phyloP scores from a whole-genome alignment of 768 basidiomycete species.

The Macrolepiota fuliginosa region DNA sequence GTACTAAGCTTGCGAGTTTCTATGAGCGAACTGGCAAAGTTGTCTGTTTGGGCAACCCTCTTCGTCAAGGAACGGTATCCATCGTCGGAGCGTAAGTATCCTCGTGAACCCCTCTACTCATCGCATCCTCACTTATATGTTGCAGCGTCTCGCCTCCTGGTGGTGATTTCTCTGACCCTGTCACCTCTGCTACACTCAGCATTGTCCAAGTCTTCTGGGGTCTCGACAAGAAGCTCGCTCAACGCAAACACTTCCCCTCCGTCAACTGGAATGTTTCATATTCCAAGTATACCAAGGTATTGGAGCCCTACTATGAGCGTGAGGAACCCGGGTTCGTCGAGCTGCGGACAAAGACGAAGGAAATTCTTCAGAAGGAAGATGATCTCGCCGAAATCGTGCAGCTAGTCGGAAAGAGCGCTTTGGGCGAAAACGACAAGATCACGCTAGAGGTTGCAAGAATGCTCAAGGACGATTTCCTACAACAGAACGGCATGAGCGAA shows the following conservation, averaged over 20 bases:
- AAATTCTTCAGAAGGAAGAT: slow-evolving; percentile 98
- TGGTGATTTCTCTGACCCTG: slow-evolving; percentile 99
- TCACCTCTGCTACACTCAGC: slow-evolving; percentile 94
- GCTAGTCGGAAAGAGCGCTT: slow-evolving; percentile 97
- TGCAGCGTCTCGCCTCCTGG: slow-evolving; percentile 94
- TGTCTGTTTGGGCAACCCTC: slow-evolving; percentile 84
- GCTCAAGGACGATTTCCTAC: slow-evolving; percentile 96
- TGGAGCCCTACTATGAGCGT: slow-evolving; percentile 89
- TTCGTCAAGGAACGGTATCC: slow-evolving; percentile 89
- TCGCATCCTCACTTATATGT: slow-evolving; percentile 9
- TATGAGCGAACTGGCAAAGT: slow-evolving; percentile 99
- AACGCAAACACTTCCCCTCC: slow-evolving; percentile 99
- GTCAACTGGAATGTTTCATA: slow-evolving; percentile 99
- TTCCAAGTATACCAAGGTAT: slow-evolving; percentile 95
- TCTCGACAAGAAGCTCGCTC: slow-evolving; percentile 98
- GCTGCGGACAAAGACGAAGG: slow-evolving; percentile 87
- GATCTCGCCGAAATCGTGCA: slow-evolving; percentile 99
- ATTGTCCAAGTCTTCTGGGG: slow-evolving; percentile 99
- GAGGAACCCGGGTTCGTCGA: slow-evolving; percentile 95
- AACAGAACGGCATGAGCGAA: slow-evolving; percentile 98
- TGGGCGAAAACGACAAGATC: slow-evolving; percentile 97
- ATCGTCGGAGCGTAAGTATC: slow-evolving; percentile 95
- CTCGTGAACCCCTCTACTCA: background rate
- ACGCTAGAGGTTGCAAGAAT: slow-evolving; percentile 96
- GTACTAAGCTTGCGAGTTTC: slow-evolving; percentile 95